Conservation (phyloP, 257 asterid species). For the Solanum stenotomum region DNA sequence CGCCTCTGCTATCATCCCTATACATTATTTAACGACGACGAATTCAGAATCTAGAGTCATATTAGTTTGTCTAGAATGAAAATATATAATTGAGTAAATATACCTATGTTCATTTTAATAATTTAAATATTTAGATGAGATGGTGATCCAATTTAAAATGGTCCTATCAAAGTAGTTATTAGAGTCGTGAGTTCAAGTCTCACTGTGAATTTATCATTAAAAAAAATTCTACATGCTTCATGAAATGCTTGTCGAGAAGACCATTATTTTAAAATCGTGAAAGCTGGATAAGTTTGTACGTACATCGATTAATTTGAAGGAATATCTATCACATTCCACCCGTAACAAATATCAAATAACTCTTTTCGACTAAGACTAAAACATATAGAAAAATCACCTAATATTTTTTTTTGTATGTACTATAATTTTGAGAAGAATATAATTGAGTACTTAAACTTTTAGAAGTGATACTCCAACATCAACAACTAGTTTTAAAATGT, state of each 20-base stretch:
- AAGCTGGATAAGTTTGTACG: background rate
- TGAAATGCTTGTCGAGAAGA: background rate
- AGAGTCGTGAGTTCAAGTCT: background rate
- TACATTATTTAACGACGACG: background rate
- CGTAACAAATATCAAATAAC: no score
- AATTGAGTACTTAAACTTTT: no score
- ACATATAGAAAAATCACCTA: no score
- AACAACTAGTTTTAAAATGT: background rate
- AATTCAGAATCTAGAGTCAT: background rate
- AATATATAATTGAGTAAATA: no score
- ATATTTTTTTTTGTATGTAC: no score
- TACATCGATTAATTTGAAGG: no score
- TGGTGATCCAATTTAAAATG: background rate
- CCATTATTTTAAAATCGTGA: background rate
- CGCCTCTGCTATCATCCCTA: constrained; percentile 31
- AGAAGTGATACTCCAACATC: background rate
- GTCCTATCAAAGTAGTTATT: background rate
- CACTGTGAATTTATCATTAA: no score
- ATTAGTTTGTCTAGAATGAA: background rate
- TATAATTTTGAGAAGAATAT: no score
- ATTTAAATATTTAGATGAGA: background rate
- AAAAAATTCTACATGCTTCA: no score
- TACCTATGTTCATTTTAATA: no score
- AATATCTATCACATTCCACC: background rate
- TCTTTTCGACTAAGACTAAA: background rate